A percentile compares a stretch with the other conserved stretches of the same genome.
Evolutionary conservation across 1,284 basidiomycete genomes (phyloP).

Genomic region (Ustilago sp.): DNA sequence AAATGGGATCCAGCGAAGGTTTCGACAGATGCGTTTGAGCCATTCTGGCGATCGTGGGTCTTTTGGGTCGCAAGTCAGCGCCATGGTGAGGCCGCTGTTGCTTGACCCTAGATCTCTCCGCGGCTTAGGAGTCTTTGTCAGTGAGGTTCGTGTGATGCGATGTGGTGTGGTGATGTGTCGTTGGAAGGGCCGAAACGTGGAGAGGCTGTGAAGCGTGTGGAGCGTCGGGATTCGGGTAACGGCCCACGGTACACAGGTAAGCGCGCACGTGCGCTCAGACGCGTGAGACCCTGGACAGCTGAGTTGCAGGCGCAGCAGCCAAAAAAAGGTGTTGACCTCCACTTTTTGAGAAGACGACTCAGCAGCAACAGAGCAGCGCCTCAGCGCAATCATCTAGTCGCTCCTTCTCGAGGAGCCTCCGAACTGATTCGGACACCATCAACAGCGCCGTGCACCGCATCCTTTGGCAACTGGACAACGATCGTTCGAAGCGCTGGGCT

Average conservation of each 20-base stretch:
- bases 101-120: not conserved
- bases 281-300: conserved; percentile 22
- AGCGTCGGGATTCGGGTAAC: conserved; percentile 10
- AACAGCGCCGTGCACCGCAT: not conserved
- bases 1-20: conserved; percentile 47
- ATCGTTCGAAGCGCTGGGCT: not conserved
- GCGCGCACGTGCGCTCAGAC: conserved; percentile 9
- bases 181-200: not conserved
- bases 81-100: conserved; percentile 22
- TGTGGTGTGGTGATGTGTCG: conserved; percentile 7
- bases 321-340: conserved; percentile 26
- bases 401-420: not conserved
- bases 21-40: conserved; percentile 30
- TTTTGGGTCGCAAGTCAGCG: conserved; percentile 50
- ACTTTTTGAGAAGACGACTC: conserved; percentile 21
- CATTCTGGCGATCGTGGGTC: conserved; percentile 29
- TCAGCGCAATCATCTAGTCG: not conserved
- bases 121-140: not conserved
- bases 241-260: conserved; percentile 13
- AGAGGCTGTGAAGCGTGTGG: not conserved
- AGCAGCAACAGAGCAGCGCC: conserved; percentile 7
- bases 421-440: not conserved
- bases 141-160: not conserved
- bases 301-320: conserved; percentile 2
- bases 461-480: not conserved